Percentiles rank a stretch among this genome's conserved stretches.
Conservation (phyloP, 208 protist genomes). For the Acanthamoeba healyi region DNA sequence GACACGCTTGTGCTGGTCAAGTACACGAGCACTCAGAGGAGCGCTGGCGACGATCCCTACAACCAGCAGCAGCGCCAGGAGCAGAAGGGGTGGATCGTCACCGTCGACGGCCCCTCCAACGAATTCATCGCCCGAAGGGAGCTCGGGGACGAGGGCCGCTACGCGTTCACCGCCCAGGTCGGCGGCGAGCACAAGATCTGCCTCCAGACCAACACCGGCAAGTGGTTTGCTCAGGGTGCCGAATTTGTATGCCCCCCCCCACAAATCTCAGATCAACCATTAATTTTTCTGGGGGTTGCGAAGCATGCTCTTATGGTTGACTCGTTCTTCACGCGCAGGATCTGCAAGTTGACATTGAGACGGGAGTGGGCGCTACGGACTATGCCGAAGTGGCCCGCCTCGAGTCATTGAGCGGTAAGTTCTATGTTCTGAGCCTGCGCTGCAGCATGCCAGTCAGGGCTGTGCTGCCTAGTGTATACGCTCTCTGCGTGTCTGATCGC, state of each 20-base stretch:
- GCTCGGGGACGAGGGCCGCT: slow-evolving; percentile 73
- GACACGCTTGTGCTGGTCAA: slow-evolving; percentile 83
- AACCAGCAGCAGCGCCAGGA: slow-evolving; percentile 44
- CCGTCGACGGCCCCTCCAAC: slow-evolving; percentile 77
- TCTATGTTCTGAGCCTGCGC: too few species aligned
- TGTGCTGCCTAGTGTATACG: too few species aligned
- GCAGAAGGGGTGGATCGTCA: slow-evolving; percentile 31
- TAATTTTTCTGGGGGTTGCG: too few species aligned
- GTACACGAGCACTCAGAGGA: slow-evolving; percentile 48
- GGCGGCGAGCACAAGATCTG: slow-evolving; percentile 89
- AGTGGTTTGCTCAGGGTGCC: slow-evolving; percentile 81
- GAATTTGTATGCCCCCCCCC: slow-evolving; percentile 40
- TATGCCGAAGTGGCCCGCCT: slow-evolving; percentile 86
- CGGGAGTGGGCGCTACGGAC: slow-evolving; percentile 85
- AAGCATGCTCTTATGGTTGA: too few species aligned
- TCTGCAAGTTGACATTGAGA: slow-evolving; percentile 84
- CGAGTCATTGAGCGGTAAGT: slow-evolving; percentile 83
- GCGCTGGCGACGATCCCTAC: slow-evolving; percentile 48
- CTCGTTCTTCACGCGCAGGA: slow-evolving; percentile 79
- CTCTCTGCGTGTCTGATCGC: too few species aligned
- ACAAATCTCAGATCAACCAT: too few species aligned
- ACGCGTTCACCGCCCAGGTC: slow-evolving; percentile 85
- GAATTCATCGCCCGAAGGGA: slow-evolving; percentile 83
- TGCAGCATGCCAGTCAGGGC: neutral
- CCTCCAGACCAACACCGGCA: slow-evolving; percentile 83